Evolutionary conservation across 2,329 filamentous ascomycete genomes (phyloP), one percentile per base, ranked within the genome.

Genomic region (Trichoderma hamatum): DNA sequence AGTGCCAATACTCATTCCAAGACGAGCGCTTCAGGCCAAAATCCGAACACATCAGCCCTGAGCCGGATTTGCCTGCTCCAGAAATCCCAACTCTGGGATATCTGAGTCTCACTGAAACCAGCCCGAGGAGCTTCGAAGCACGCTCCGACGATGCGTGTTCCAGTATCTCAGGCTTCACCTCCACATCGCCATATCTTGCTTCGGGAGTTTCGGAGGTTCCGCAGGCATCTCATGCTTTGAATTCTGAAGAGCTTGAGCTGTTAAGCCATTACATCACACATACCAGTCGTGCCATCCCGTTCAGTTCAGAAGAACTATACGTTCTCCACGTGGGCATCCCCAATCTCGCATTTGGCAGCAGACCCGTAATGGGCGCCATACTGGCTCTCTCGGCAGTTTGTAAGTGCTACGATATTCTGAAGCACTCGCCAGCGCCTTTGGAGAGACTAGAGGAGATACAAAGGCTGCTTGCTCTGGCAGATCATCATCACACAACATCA

Each of bases 241-340:
- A 32, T 7, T 66, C 63, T 10, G 51, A 66, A 3, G 63, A 66
- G 36, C 39, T 66, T 2, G 63, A 66, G 52, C 36, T 66, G 9
- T 34, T 66, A 5, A 66, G 63, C 10, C 63, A 66, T 26, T 66
- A 66, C n/a, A 66, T 66, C 5, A 49, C 52, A 34, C 52, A 66
- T 34, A 66, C 63, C 14, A 66, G 63, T 24, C 63, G 63, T 14
- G 19, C 21, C 36, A 66, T 66, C n/a, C 63, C 63, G 10, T 66
- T n/a, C 14, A 14, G 58, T 14, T 11, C 36, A 26, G 63, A 66
- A 13, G 63, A 66, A 16, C 39, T 66, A n/a, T 32, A 66, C 11
- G 63, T 49, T 26, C 52, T 66, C 5, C 63, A 66, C 14, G 52
- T 66, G 5, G 63, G 63, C 1, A 56, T 66, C 5, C 63, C 63